Evolutionary conservation across 169 alveolate genomes (phyloP), one percentile per base, ranked within the genome.

Genomic region (Babesia caballi): DNA sequence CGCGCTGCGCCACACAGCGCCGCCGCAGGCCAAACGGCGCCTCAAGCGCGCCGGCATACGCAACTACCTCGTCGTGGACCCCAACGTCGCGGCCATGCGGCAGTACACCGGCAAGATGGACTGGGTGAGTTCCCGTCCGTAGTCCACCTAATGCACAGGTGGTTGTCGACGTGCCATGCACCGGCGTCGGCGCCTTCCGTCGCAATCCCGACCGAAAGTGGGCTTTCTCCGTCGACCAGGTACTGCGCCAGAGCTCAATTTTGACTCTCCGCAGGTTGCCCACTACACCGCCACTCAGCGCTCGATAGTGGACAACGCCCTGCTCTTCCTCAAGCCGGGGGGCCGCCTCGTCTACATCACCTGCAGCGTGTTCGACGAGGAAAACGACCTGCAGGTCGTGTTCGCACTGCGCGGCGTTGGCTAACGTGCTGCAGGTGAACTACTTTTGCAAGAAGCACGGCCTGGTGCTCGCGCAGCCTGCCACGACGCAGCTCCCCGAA

Each of bases 141-240:
- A 30, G 27, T 36, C 30, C 57, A 44, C 17, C 21, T 40, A 7
- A 28, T 32, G 7, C 4, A 46, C 74, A 87, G 93, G 93, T 87
- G 12, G 65, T 91, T 28, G 91, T 85, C 17, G 98, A 96, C 88
- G 99, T 91, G 15, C 99, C 99, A 17, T 96, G 99, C 74, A 85
- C 96, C 8, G 97, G 97, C 23, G 87, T 94, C 14, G 99, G 98
- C 46, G 94, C 96, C 0, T 85, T 92, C 59, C 90, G 99, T 70
- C 92, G 97, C 73, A 94, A 93, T 63, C 98, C 98, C 25, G 99
- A 95, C 74, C 58, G 94, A 70, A 96, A 94, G 83, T 92, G 93
- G 92, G 90, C 75, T n/a, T 92, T 76, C 52, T 42, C 83, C n/a
- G 88, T 78, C 46, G 90, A 82, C 3, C 85, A 85, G 78, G 92